A percentile compares a stretch with the other conserved stretches of the same genome.
phyloP scores from a whole-genome alignment of 129 eudicot genomes.

The Flaveria bidentis region DNA sequence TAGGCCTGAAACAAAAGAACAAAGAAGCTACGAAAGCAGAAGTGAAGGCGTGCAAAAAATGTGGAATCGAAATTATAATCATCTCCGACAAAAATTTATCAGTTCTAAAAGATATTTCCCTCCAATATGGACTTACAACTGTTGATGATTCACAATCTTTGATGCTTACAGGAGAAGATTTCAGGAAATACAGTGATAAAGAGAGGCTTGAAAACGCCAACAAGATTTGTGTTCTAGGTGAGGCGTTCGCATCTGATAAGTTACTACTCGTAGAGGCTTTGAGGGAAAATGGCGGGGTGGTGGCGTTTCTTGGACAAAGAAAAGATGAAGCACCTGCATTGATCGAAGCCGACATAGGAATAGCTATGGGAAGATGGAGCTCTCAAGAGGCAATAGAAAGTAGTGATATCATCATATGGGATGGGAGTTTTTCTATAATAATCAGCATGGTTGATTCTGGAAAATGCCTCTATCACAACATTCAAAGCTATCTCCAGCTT shows the following conservation, averaged over 20 bases:
- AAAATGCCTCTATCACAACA: constrained; percentile 27
- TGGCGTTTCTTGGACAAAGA: constrained; percentile 36
- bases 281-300: constrained; percentile 32
- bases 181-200: constrained; percentile 21
- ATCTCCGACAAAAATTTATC: constrained; percentile 28
- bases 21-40: constrained; percentile 21
- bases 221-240: constrained; percentile 39
- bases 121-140: not conserved
- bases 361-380: constrained; percentile 38
- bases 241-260: constrained; percentile 37
- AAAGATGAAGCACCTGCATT: constrained; percentile 38
- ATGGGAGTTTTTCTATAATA: constrained; percentile 14
- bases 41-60: constrained; percentile 13
- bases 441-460: constrained; percentile 23
- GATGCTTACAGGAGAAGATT: constrained; percentile 36
- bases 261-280: constrained; percentile 35
- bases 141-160: not conserved
- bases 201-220: constrained; percentile 30
- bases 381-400: constrained; percentile 29
- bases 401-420: constrained; percentile 29
- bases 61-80: constrained; percentile 28
- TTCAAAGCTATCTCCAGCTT: constrained; percentile 34
- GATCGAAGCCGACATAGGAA: constrained; percentile 36
- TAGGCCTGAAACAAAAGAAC: constrained; percentile 25
- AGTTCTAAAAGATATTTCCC: constrained; percentile 22